phyloP scores from a whole-genome alignment of 345 rosid species.

The Turnera subulata region DNA sequence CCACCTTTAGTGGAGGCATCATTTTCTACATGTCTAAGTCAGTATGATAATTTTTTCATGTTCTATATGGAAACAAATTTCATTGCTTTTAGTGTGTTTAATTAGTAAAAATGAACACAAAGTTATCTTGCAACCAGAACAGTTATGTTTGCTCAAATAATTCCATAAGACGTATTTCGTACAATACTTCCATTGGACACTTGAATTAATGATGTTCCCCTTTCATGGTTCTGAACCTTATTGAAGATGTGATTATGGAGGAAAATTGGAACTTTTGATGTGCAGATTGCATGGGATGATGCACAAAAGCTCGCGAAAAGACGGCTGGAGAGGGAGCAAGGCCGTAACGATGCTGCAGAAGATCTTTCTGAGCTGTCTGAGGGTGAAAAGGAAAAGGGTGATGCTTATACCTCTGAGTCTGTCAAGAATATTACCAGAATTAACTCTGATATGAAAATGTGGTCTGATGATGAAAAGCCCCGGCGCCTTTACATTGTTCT shows the following conservation, averaged over 20 bases:
- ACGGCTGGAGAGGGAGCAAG: constrained; percentile 64
- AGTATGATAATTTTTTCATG: too few relatives aligned
- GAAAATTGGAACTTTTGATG: background rate
- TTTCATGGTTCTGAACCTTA: too few relatives aligned
- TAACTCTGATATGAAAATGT: constrained; percentile 60
- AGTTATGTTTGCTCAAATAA: too few relatives aligned
- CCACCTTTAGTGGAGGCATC: too few relatives aligned
- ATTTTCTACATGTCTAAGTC: too few relatives aligned
- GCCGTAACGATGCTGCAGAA: constrained; percentile 63
- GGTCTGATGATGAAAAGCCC: constrained; percentile 66
- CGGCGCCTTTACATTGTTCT: constrained; percentile 67
- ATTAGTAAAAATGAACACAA: too few relatives aligned
- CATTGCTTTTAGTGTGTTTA: too few relatives aligned
- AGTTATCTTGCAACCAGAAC: too few relatives aligned
- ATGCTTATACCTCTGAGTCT: constrained; percentile 34
- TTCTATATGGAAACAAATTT: too few relatives aligned
- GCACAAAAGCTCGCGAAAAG: constrained; percentile 57
- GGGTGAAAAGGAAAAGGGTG: constrained; percentile 70
- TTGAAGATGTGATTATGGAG: background rate
- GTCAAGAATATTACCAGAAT: constrained; percentile 38
- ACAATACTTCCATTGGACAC: too few relatives aligned
- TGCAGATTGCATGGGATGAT: constrained; percentile 69
- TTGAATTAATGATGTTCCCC: too few relatives aligned
- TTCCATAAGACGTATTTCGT: too few relatives aligned
- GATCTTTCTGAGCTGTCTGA: constrained; percentile 86